Percentiles rank a stretch among this genome's conserved stretches.
Conservation (phyloP, 192 early-diverging fungal genomes). For the Backusella luteola region DNA sequence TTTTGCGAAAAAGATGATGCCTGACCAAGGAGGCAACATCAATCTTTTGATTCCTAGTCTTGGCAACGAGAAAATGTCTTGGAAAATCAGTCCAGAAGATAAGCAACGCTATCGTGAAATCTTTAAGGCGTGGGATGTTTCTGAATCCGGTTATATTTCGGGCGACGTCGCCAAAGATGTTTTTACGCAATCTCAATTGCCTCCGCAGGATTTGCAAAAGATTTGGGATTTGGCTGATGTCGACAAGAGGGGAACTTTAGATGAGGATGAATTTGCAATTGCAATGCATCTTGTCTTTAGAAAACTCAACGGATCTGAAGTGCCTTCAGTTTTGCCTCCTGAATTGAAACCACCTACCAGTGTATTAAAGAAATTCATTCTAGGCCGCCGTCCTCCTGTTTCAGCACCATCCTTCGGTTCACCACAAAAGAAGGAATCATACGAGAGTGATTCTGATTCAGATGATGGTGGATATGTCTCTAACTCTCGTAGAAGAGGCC, state of each 20-base stretch:
- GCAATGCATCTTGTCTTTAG: conserved; percentile 96
- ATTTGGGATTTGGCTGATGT: conserved; percentile 75
- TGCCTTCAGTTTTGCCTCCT: conserved; percentile 76
- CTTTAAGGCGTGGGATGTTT: conserved; percentile 48
- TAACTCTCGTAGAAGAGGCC: conserved; percentile 27
- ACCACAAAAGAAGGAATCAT: neutral
- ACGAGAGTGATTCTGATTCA: neutral
- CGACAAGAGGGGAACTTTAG: conserved; percentile 83
- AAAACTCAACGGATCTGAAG: conserved; percentile 78
- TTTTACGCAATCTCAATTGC: conserved; percentile 55
- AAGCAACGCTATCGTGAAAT: conserved; percentile 39
- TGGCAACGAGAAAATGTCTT: conserved; percentile 41
- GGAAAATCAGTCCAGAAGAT: conserved; percentile 46
- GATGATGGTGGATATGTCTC: conserved; percentile 34
- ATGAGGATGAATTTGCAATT: conserved; percentile 92
- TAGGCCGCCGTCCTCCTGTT: conserved; percentile 22
- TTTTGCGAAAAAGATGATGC: conserved; percentile 42
- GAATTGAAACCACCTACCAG: conserved; percentile 87
- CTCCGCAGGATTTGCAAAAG: conserved; percentile 49
- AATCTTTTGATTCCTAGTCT: conserved; percentile 31
- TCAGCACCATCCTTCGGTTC: conserved; percentile 4
- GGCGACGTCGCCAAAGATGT: conserved; percentile 58
- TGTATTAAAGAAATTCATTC: conserved; percentile 32
- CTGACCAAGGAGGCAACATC: conserved; percentile 14
- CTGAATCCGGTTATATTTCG: conserved; percentile 44